These are phyloP conservation scores for Pseudocercospora vitis DNA, from an alignment of 2,329 filamentous ascomycete genomes.

Conservation along the genomic window DNA sequence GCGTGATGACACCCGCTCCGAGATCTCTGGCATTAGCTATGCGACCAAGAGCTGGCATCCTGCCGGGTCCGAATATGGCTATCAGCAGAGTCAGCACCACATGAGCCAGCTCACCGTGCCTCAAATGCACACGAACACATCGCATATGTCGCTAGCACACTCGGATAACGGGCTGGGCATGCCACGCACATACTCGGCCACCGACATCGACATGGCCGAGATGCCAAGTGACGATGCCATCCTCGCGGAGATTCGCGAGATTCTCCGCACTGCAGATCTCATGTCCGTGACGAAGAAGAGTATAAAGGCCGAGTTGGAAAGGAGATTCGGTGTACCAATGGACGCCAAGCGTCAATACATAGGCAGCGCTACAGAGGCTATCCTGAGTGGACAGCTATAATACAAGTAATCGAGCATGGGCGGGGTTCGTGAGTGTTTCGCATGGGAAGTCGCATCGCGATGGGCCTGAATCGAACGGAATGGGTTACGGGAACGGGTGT, in stretches of 20 bases:
- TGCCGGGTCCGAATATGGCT: constrained; percentile 64
- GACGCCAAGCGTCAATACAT: constrained; percentile 92
- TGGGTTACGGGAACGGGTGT: background rate
- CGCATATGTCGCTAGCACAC: constrained; percentile 75
- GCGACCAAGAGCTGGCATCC: constrained; percentile 74
- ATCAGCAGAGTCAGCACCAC: constrained; percentile 51
- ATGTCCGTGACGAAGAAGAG: constrained; percentile 99
- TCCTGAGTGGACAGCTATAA: constrained; percentile 44
- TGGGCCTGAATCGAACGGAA: background rate
- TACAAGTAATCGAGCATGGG: background rate
- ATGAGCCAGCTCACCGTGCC: constrained; percentile 62
- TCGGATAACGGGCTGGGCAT: constrained; percentile 55
- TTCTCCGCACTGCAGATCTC: constrained; percentile 84
- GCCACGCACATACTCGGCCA: constrained; percentile 31
- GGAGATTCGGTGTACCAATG: constrained; percentile 80
- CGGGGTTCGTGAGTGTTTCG: background rate
- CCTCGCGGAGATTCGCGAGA: constrained; percentile 90
- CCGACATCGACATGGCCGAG: constrained; percentile 60
- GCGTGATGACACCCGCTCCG: constrained; percentile 73
- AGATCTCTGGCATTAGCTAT: constrained; percentile 91
- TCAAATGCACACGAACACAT: constrained; percentile 46
- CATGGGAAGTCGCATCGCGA: background rate
- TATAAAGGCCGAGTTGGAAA: constrained; percentile 90
- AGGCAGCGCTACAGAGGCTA: constrained; percentile 46
- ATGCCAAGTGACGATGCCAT: constrained; percentile 87